Percentiles rank a stretch among this genome's conserved stretches.
Conservation (phyloP, 345 rosid species). For the Hevea brasiliensis region DNA sequence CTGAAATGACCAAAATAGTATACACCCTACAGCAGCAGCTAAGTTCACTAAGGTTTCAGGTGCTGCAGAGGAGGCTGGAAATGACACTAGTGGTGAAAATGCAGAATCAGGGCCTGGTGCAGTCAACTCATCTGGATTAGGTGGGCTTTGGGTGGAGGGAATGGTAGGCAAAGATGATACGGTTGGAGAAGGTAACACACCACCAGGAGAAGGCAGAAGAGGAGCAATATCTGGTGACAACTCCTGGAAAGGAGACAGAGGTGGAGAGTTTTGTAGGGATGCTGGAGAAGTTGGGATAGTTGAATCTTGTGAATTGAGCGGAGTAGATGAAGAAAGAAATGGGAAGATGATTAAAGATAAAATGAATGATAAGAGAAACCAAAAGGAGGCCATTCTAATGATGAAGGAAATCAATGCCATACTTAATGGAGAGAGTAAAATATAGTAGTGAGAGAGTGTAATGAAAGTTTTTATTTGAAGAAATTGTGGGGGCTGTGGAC, state of each 20-base stretch:
- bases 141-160: slow-evolving; percentile 80
- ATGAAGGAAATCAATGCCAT: slow-evolving; percentile 50
- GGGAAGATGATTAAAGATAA: slow-evolving; percentile 35
- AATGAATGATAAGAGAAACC: slow-evolving; percentile 35
- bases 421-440: slow-evolving; percentile 31
- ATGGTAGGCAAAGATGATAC: slow-evolving; percentile 67
- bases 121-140: slow-evolving; percentile 57
- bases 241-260: slow-evolving; percentile 43
- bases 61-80: slow-evolving; percentile 44
- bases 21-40: slow-evolving; percentile 8
- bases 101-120: slow-evolving; percentile 49
- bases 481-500: slow-evolving; percentile 21
- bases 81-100: slow-evolving; percentile 45
- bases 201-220: slow-evolving; percentile 70
- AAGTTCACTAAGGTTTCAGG: slow-evolving; percentile 15
- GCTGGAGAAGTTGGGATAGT: slow-evolving; percentile 40
- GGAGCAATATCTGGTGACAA: slow-evolving; percentile 81
- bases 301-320: slow-evolving; percentile 19
- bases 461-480: slow-evolving; percentile 13
- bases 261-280: slow-evolving; percentile 29
- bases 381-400: slow-evolving; percentile 58
- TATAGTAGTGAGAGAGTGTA: not conserved
- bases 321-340: slow-evolving; percentile 35
- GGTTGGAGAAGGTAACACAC: slow-evolving; percentile 40
- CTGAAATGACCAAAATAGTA: slow-evolving; percentile 21